Base-by-base conservation (phyloP, 139 green algal genomes). In the Tetratostichococcus sp. region DNA sequence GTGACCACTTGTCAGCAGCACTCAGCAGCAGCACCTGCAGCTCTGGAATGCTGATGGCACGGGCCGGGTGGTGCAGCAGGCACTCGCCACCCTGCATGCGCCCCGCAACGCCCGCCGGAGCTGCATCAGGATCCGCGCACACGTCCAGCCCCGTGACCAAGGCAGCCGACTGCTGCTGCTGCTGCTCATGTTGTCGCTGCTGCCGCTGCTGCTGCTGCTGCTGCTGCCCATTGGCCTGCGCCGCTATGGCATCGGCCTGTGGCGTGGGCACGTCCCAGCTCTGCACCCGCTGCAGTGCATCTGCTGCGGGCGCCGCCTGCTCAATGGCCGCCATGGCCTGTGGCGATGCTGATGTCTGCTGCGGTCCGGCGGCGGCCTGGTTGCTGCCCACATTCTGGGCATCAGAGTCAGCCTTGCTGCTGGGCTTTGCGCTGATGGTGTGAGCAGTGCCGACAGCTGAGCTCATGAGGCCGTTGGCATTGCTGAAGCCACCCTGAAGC, bases 41-140 rank as follows among this genome's bases (percentile, higher is more conserved):
- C 0, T 84, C 32, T 1, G 82, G 82, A 19, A 87, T 43, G 2
- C 69, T 30, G 30, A 93, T 39, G 3, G 77, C 74, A 1, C 67
- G 71, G 26, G 72, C 69, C 25, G 80, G 83, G 35, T 81, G 65
- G 1, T 78, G 62, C 33, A 80, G 62, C 73, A 91, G 74, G 30
- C 68, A 70, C 35, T 76, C 30, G 32, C 50, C 75, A 1, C 73
- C 43, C 34, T 79, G 69, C 30, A 72, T 21, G 4, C 43, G 22
- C 25, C 8, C 70, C 58, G 32, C 43, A 22, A 43, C 79, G 50
- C 26, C 57, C 35, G 19, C 50, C 17, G 50, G 17, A 8, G 50
- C 50, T 28, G 59, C 72, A 28, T 77, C 72, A 8, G 43, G 30
- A 25, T 69, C 65, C 2, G 30, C 11, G 39, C 39, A 11, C 39